Conservation (phyloP, 106 monocot species). For the Dactylorhiza incarnata region DNA sequence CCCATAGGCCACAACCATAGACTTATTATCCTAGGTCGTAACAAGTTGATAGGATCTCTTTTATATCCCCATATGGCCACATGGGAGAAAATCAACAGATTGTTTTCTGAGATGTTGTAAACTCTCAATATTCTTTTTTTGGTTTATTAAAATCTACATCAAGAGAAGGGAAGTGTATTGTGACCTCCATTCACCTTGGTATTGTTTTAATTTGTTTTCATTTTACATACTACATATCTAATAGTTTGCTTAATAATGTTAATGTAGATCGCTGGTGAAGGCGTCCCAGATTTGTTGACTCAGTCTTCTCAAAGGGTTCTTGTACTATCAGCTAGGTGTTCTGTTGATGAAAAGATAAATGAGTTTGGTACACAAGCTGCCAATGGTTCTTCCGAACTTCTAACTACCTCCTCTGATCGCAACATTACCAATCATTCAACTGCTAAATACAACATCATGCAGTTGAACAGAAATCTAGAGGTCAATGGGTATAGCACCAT, state of each 20-base stretch:
- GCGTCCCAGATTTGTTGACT: constrained; percentile 1
- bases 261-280: background rate
- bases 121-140: background rate
- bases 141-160: background rate
- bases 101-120: background rate
- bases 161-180: background rate
- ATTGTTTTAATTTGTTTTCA: background rate
- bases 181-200: background rate
- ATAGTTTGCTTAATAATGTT: background rate
- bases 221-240: background rate
- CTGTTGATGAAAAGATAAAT: constrained; percentile 26
- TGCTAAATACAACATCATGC: constrained; percentile 17
- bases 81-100: background rate
- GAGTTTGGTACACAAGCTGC: constrained; percentile 10
- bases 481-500: constrained; percentile 24
- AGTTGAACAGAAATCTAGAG: constrained; percentile 22
- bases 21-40: too few species aligned
- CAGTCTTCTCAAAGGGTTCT: constrained; percentile 25
- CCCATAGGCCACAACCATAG: too few species aligned
- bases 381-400: constrained; percentile 18
- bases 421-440: constrained; percentile 17
- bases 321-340: constrained; percentile 21
- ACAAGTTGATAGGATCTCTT: too few species aligned
- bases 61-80: too few species aligned
- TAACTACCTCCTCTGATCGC: constrained; percentile 9